phyloP scores from a whole-genome alignment of 495 filamentous ascomycete genomes.

The Podospora pseudocomata region DNA sequence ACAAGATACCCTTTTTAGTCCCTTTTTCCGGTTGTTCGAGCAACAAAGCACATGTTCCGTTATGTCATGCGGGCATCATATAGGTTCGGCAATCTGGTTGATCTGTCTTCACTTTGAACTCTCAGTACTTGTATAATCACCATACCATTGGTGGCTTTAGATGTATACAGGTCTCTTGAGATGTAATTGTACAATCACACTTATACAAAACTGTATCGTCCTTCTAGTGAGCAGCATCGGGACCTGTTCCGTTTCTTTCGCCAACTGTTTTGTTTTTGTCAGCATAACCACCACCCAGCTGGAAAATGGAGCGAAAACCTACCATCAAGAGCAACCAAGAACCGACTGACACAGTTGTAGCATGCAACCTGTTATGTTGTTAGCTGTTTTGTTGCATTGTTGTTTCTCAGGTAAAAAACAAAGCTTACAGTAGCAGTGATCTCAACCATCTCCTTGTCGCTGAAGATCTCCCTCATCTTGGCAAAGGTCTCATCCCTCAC shows the following conservation, averaged over 20 bases:
- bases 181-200: not conserved
- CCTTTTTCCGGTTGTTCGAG: not conserved
- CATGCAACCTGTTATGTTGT: constrained; percentile 49
- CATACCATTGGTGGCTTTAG: not conserved
- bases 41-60: not conserved
- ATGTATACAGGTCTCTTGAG: not conserved
- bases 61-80: not conserved
- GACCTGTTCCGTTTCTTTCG: constrained; percentile 46
- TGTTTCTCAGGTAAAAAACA: not conserved
- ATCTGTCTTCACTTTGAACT: not conserved
- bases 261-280: constrained; percentile 38
- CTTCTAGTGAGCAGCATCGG: constrained; percentile 33
- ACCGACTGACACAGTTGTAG: constrained; percentile 84
- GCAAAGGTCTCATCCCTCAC: constrained; percentile 64
- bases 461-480: constrained; percentile 54
- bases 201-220: not conserved
- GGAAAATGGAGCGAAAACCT: constrained; percentile 27
- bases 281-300: constrained; percentile 5
- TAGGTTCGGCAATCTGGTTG: not conserved
- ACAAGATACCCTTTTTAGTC: not conserved
- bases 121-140: not conserved
- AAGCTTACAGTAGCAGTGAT: constrained; percentile 63
- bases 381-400: not conserved
- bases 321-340: constrained; percentile 80
- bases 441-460: constrained; percentile 69